phyloP scores from a whole-genome alignment of 352 stramenopile genomes.

The Phytopythium helicoides region DNA sequence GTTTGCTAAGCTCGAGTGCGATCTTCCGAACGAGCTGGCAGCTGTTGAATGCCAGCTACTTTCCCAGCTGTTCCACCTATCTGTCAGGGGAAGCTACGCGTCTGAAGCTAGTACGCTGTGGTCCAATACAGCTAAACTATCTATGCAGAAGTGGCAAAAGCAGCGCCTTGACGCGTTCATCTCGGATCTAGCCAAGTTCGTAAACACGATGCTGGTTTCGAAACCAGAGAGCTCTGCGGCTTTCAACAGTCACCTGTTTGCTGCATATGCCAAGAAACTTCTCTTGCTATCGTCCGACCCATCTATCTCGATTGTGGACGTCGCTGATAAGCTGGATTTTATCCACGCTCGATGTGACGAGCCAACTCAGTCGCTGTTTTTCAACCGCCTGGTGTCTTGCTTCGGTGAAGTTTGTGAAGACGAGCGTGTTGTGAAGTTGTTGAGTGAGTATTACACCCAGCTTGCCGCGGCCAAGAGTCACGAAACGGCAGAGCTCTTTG shows the following conservation, averaged over 20 bases:
- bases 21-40: constrained; percentile 49
- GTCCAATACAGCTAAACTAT: constrained; percentile 31
- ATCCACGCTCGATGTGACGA: constrained; percentile 41
- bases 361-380: constrained; percentile 24
- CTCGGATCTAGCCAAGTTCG: constrained; percentile 38
- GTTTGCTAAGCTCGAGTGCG: constrained; percentile 41
- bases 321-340: constrained; percentile 51
- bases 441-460: constrained; percentile 41
- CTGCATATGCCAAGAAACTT: constrained; percentile 50
- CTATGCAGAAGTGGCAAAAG: constrained; percentile 40
- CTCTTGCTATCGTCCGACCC: constrained; percentile 40
- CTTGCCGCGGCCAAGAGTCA: constrained; percentile 21
- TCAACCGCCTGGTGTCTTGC: constrained; percentile 46
- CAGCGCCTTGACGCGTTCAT: constrained; percentile 32
- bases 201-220: constrained; percentile 51
- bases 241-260: constrained; percentile 52
- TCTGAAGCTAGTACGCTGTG: constrained; percentile 49
- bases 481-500: constrained; percentile 29
- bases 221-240: constrained; percentile 17
- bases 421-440: constrained; percentile 26
- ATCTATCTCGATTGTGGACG: constrained; percentile 19
- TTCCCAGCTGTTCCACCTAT: constrained; percentile 54
- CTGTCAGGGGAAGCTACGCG: constrained; percentile 46
- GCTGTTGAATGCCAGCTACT: constrained; percentile 56
- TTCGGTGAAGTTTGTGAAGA: constrained; percentile 63